These are phyloP conservation scores for Fragilariopsis cylindrus DNA, from an alignment of 108 stramenopile species.

Conservation along the genomic window DNA sequence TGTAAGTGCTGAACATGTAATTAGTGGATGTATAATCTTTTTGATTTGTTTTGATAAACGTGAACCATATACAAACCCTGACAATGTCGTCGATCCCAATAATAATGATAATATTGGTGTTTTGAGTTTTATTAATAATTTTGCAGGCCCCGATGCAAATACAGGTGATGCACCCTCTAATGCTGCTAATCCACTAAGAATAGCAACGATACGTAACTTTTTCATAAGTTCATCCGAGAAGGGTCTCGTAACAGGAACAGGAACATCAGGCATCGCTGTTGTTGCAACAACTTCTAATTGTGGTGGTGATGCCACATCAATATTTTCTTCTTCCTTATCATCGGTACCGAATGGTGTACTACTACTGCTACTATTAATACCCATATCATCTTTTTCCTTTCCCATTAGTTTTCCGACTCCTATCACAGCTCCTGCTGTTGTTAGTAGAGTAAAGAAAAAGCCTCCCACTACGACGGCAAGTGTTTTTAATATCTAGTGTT, in stretches of 20 bases:
- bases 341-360: not conserved
- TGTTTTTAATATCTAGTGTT: slow-evolving; percentile 53
- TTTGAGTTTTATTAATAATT: not conserved
- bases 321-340: not conserved
- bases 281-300: not conserved
- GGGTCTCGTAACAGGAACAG: slow-evolving; percentile 3
- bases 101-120: slow-evolving; percentile 24
- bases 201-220: slow-evolving; percentile 5
- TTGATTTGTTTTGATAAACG: slow-evolving; percentile 59
- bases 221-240: slow-evolving; percentile 18
- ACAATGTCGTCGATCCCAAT: slow-evolving; percentile 57
- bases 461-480: slow-evolving; percentile 64
- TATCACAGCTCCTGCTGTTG: slow-evolving; percentile 68
- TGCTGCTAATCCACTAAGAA: slow-evolving; percentile 4
- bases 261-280: not conserved
- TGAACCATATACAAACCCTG: slow-evolving; percentile 70
- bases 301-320: not conserved
- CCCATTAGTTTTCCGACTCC: slow-evolving; percentile 44
- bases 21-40: slow-evolving; percentile 69
- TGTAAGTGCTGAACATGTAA: slow-evolving; percentile 68
- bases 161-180: slow-evolving; percentile 11
- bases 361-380: not conserved
- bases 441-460: slow-evolving; percentile 74
- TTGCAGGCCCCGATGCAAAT: not conserved
- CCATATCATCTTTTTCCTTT: not conserved